Evolutionary conservation across 2,329 filamentous ascomycete species (phyloP).

Genomic region (Alternaria brassicicola): DNA sequence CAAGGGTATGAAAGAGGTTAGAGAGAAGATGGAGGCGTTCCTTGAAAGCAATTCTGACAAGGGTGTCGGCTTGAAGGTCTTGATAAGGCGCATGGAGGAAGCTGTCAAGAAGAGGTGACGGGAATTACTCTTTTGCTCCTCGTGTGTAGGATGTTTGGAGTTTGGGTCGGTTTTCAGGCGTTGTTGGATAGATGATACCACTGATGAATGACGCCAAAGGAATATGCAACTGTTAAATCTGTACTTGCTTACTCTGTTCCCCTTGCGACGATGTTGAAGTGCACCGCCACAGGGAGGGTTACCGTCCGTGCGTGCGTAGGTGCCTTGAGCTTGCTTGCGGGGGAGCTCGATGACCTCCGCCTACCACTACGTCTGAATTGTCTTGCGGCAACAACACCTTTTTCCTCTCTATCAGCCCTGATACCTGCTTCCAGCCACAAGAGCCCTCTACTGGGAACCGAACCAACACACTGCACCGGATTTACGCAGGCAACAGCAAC

Average conservation of each 20-base stretch:
- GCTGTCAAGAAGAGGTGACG: conserved; percentile 61
- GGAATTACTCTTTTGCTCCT: background rate
- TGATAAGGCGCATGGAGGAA: conserved; percentile 69
- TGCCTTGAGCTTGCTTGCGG: conserved; percentile 38
- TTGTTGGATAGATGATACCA: conserved; percentile 1
- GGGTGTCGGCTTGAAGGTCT: conserved; percentile 65
- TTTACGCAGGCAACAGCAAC: background rate
- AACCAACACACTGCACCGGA: background rate
- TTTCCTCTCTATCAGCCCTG: background rate
- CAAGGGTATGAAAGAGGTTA: conserved; percentile 69
- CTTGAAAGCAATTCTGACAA: conserved; percentile 81
- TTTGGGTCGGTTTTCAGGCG: conserved; percentile 2
- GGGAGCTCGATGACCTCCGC: conserved; percentile 27
- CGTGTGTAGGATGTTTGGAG: conserved; percentile 5
- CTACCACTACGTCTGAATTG: conserved; percentile 17
- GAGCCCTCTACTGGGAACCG: background rate
- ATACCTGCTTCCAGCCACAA: background rate
- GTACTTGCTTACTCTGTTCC: background rate
- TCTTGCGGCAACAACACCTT: background rate
- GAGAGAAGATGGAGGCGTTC: conserved; percentile 85
- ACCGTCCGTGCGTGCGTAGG: conserved; percentile 24
- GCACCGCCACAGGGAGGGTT: conserved; percentile 15
- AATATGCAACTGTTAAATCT: background rate
- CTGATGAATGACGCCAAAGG: background rate
- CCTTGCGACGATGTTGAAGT: background rate